Evolutionary conservation across 768 basidiomycete genomes (phyloP).

Genomic region (Collybia nuda): DNA sequence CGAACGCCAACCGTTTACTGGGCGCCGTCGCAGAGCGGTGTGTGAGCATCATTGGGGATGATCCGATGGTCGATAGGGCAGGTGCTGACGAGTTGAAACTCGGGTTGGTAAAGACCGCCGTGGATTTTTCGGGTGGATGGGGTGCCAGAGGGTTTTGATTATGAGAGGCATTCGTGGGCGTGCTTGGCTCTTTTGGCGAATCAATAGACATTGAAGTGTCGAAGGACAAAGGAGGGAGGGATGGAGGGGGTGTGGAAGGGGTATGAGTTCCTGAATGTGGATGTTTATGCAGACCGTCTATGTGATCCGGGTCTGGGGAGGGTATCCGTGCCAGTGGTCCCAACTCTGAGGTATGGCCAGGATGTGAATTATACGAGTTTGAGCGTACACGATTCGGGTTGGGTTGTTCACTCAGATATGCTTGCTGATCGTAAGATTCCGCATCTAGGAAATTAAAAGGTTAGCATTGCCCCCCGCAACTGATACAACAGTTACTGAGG

Average conservation of each 20-base stretch:
- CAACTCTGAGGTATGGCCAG: constrained; percentile 46
- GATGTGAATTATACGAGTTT: constrained; percentile 75
- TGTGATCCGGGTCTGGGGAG: constrained; percentile 81
- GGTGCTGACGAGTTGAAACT: constrained; percentile 88
- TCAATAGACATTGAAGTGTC: constrained; percentile 44
- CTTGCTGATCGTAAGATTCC: constrained; percentile 63
- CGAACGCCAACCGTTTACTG: constrained; percentile 80
- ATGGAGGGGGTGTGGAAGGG: constrained; percentile 19
- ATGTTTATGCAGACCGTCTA: constrained; percentile 82
- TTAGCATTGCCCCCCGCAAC: neutral
- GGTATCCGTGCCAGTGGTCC: constrained; percentile 84
- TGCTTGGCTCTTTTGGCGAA: constrained; percentile 40
- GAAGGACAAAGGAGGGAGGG: constrained; percentile 54
- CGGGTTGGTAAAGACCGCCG: constrained; percentile 77
- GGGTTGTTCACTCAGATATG: constrained; percentile 47
- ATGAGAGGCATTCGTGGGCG: constrained; percentile 25
- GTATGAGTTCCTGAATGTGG: constrained; percentile 52
- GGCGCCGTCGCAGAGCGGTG: constrained; percentile 74
- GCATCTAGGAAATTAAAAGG: constrained; percentile 48
- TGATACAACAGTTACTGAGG: constrained; percentile 2
- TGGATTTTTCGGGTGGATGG: constrained; percentile 42
- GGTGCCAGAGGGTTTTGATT: constrained; percentile 26
- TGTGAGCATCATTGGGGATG: constrained; percentile 50
- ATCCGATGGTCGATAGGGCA: constrained; percentile 61
- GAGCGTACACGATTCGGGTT: constrained; percentile 62